These are phyloP conservation scores for Kwoniella mangroviensis DNA, from an alignment of 768 basidiomycete genomes.

Conservation along the genomic window DNA sequence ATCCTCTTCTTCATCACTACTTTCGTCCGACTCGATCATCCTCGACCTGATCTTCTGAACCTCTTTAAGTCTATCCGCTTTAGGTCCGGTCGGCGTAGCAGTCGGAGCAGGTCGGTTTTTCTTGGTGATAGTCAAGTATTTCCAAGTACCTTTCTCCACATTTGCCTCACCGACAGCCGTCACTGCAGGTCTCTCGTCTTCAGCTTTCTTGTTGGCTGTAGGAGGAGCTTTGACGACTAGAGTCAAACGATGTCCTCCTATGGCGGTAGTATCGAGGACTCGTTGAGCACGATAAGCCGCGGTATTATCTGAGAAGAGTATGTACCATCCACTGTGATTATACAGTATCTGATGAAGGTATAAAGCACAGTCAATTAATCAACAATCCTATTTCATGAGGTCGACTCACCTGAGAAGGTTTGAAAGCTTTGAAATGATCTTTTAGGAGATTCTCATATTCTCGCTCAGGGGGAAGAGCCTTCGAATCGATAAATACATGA, in stretches of 20 bases:
- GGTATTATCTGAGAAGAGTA: conserved; percentile 72
- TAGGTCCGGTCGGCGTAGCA: background rate
- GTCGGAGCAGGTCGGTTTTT: conserved; percentile 32
- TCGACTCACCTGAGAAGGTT: conserved; percentile 70
- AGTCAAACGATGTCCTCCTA: conserved; percentile 47
- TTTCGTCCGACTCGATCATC: conserved; percentile 12
- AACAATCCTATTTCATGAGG: background rate
- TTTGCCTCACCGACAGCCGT: conserved; percentile 7
- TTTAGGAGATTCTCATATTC: conserved; percentile 68
- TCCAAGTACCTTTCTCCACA: conserved; percentile 35
- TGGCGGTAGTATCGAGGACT: conserved; percentile 62
- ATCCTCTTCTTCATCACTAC: conserved; percentile 21
- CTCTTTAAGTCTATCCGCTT: conserved; percentile 3
- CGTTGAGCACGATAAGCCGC: conserved; percentile 71
- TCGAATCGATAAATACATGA: conserved; percentile 45
- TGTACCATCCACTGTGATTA: conserved; percentile 75
- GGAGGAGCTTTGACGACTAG: conserved; percentile 43
- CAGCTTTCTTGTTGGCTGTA: conserved; percentile 51
- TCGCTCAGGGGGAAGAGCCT: conserved; percentile 23
- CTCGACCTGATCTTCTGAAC: conserved; percentile 11
- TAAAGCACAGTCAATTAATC: too few species aligned
- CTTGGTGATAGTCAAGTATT: conserved; percentile 46
- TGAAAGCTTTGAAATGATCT: conserved; percentile 71
- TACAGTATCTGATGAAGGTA: conserved; percentile 65
- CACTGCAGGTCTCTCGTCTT: background rate